Percentiles rank a stretch among this genome's conserved stretches.
Conservation (phyloP, 805 yeast species). For the Kodamaea kaohsiungensis region DNA sequence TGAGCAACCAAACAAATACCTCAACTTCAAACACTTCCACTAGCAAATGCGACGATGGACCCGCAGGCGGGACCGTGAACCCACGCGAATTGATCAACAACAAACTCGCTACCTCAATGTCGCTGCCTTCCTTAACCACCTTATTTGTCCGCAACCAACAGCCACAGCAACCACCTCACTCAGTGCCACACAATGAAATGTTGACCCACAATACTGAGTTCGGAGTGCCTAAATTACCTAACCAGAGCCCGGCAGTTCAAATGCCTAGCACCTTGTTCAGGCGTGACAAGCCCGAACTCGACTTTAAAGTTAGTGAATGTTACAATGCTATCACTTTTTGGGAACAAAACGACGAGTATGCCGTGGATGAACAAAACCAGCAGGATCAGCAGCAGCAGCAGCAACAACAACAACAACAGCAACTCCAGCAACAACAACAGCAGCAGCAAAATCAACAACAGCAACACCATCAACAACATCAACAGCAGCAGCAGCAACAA, state of each 20-base stretch:
- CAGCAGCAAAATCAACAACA: neutral
- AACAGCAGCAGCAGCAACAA: neutral
- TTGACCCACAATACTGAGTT: constrained; percentile 1
- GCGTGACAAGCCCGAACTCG: constrained; percentile 14
- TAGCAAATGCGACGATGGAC: neutral
- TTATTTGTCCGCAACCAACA: constrained; percentile 6
- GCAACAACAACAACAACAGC: neutral
- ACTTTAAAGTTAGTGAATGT: constrained; percentile 37
- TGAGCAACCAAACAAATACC: neutral
- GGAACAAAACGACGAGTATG: constrained; percentile 16
- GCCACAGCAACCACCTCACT: neutral
- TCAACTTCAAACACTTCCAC: no score
- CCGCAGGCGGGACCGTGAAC: constrained; percentile 15
- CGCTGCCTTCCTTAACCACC: constrained; percentile 11
- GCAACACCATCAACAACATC: neutral
- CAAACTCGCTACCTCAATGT: constrained; percentile 11
- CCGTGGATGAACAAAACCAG: constrained; percentile 7
- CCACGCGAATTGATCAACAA: constrained; percentile 16
- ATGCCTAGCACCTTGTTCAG: constrained; percentile 4
- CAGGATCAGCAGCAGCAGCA: neutral
- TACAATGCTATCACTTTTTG: constrained; percentile 40
- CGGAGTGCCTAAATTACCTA: constrained; percentile 11
- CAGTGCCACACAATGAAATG: neutral
- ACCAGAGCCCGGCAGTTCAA: constrained; percentile 7
- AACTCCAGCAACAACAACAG: neutral